Conservation (phyloP, 2,329 filamentous ascomycete genomes). For the Phyllosticta citriasiana region DNA sequence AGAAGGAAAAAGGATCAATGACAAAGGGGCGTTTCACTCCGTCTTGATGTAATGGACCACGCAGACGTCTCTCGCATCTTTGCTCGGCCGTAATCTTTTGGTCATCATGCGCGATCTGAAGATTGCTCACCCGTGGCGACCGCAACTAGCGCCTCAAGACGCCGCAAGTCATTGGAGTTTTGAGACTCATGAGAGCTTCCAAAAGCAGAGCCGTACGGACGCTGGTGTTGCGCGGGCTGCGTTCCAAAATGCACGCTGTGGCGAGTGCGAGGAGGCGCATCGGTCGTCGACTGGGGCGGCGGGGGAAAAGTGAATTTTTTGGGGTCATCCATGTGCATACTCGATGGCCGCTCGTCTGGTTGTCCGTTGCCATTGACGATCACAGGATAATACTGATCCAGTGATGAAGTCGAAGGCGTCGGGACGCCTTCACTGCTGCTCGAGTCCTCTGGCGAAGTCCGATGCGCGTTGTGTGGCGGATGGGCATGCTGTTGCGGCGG, state of each 20-base stretch:
- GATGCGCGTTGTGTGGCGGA: conserved; percentile 13
- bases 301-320: conserved; percentile 24
- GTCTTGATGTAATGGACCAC: conserved; percentile 11
- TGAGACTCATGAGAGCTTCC: not conserved
- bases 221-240: conserved; percentile 15
- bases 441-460: conserved; percentile 46
- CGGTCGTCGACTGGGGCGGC: conserved; percentile 24
- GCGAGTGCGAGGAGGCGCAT: conserved; percentile 14
- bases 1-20: not conserved
- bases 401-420: conserved; percentile 40
- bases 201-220: conserved; percentile 19
- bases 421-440: conserved; percentile 46
- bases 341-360: conserved; percentile 34
- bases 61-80: conserved; percentile 13
- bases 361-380: conserved; percentile 43
- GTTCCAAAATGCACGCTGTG: conserved; percentile 20
- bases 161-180: conserved; percentile 39
- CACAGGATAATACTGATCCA: conserved; percentile 41
- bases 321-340: conserved; percentile 29
- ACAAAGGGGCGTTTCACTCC: not conserved
- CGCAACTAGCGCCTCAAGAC: conserved; percentile 54
- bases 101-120: not conserved
- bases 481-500: conserved; percentile 12
- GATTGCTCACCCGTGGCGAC: conserved; percentile 49
- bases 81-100: not conserved